These are phyloP conservation scores for Trebouxia sp. DNA, from an alignment of 139 green algal species.

Conservation along the genomic window DNA sequence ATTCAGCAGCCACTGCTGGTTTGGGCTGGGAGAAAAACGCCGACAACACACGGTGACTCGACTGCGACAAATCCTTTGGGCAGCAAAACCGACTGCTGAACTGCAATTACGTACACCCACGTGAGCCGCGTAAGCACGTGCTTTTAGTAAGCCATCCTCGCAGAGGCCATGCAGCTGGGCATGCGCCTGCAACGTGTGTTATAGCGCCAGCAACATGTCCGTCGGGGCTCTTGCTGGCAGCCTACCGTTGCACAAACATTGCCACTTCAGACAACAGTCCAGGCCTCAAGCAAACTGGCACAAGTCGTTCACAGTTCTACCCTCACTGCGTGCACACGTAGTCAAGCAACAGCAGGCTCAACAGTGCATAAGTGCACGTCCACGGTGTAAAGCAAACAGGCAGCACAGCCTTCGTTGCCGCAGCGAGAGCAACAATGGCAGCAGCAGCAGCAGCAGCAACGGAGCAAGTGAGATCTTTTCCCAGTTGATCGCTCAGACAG, in stretches of 20 bases:
- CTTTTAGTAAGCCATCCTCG: too few species aligned
- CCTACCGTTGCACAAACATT: background rate
- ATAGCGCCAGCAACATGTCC: background rate
- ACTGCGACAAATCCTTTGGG: too few species aligned
- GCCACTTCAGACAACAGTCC: background rate
- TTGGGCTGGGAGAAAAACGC: too few species aligned
- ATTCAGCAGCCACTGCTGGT: too few species aligned
- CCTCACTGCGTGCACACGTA: background rate
- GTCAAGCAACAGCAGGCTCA: background rate
- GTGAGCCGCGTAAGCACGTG: too few species aligned
- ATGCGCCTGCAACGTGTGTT: too few species aligned
- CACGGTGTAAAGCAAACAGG: background rate
- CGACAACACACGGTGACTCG: too few species aligned
- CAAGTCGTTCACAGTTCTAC: background rate
- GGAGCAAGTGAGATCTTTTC: slow-evolving; percentile 1
- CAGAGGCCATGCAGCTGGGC: too few species aligned
- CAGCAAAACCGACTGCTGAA: too few species aligned
- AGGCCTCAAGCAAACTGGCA: background rate
- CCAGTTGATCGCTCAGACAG: background rate
- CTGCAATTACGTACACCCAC: too few species aligned
- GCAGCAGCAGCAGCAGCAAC: background rate
- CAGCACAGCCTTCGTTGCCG: background rate
- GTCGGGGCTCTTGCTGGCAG: background rate
- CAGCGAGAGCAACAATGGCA: background rate
- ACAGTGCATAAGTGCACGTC: too few species aligned